A percentile compares a stretch with the other conserved stretches of the same genome.
These are phyloP conservation scores for Podospora fimiseda DNA, from an alignment of 495 filamentous ascomycete species.

Conservation along the genomic window DNA sequence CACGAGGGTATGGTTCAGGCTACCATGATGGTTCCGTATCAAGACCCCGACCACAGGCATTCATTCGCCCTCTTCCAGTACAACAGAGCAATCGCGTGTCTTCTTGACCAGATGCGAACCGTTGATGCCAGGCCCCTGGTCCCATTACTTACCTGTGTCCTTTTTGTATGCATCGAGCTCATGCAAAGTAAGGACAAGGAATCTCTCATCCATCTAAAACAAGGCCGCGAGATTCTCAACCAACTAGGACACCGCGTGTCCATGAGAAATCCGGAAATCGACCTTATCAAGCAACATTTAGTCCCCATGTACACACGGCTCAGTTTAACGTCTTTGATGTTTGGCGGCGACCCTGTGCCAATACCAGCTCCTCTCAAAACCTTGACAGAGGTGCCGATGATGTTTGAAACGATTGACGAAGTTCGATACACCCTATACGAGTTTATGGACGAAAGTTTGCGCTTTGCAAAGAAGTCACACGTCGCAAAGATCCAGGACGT, in stretches of 20 bases:
- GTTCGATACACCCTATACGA: constrained; percentile 30
- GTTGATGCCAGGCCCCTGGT: constrained; percentile 39
- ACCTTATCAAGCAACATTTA: constrained; percentile 33
- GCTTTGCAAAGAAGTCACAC: constrained; percentile 25
- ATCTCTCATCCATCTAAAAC: constrained; percentile 37
- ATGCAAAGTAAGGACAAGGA: constrained; percentile 44
- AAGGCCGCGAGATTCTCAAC: constrained; percentile 33
- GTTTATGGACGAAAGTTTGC: constrained; percentile 29
- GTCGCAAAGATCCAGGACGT: constrained; percentile 19
- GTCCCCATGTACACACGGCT: constrained; percentile 39
- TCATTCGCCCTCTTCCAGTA: constrained; percentile 47
- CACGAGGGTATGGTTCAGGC: constrained; percentile 38
- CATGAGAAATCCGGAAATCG: constrained; percentile 20
- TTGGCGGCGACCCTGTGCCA: constrained; percentile 22
- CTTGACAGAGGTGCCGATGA: constrained; percentile 23
- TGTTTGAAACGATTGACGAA: constrained; percentile 26
- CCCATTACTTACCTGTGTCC: constrained; percentile 46
- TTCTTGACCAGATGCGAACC: constrained; percentile 35
- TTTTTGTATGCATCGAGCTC: constrained; percentile 55
- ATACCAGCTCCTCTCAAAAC: constrained; percentile 27
- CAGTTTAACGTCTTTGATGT: constrained; percentile 34
- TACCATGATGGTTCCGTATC: constrained; percentile 20
- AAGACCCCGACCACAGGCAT: constrained; percentile 27
- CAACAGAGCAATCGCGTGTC: constrained; percentile 45
- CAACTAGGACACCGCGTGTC: constrained; percentile 25